Evolutionary conservation across 352 stramenopile species (phyloP), one percentile per base, ranked within the genome.

Genomic region (Phytophthora idaei): DNA sequence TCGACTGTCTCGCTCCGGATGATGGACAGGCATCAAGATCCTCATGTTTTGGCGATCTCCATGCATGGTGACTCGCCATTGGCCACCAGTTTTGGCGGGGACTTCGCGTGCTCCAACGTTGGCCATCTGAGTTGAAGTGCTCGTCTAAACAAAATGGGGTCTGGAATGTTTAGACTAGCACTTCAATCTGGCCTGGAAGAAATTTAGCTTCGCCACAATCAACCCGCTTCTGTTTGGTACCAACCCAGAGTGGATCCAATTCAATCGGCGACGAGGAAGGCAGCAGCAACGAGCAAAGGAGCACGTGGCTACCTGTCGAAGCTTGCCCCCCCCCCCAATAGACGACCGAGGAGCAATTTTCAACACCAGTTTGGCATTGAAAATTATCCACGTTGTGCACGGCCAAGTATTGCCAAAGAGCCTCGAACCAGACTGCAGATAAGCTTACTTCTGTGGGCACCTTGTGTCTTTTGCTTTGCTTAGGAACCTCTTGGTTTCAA

Each of bases 101-200:
- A 31, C 46, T 42, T 25, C 51, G 32, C 25, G 51, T 50, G 34
- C 44, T 32, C 54, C 34, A 39, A 39, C 29, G 10, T 4, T 15
- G 15, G 46, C 45, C 46, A 65, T 60, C 31, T 69, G 63, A 47
- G 15, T 64, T 69, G 61, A 69, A 69, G 53, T 59, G 39, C 47
- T 69, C 61, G 61, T 69, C 61, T 69, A 69, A 69, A 69, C 61
- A 69, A 64, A 54, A 64, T 17, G 8, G 21, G 15, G 3, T 15
- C 4, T 25, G 14, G 14, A 48, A 55, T 69, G 61, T 69, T 69
- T 54, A 69, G 61, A 69, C 61, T 69, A 53, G 14, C 46, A 41
- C 54, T 69, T 69, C 61, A 69, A 69, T 59, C 39, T 62, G 39
- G 17, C 44, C 55, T 14, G 46, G 17, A 42, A n/a, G 10, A 47